phyloP scores from a whole-genome alignment of 345 rosid species.

The Populus pruinosa region DNA sequence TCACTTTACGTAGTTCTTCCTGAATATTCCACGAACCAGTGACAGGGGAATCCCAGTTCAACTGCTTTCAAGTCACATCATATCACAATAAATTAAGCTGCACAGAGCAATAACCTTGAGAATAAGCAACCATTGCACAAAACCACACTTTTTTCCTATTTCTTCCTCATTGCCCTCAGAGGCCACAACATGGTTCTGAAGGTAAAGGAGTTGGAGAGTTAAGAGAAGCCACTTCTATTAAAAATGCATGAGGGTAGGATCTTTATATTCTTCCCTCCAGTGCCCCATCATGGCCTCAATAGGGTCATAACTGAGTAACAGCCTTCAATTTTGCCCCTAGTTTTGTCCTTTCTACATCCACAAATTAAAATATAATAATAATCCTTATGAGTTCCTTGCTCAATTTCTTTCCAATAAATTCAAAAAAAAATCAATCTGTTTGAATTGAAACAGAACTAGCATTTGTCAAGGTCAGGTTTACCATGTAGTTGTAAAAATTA shows the following conservation, averaged over 20 bases:
- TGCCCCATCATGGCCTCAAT: not conserved
- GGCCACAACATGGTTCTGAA: not conserved
- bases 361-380: not conserved
- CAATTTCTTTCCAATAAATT: not conserved
- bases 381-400: not conserved
- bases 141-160: not conserved
- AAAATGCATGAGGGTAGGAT: not conserved
- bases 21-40: conserved; percentile 71
- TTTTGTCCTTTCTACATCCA: not conserved
- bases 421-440: not conserved
- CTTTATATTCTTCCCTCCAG: not conserved
- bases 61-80: conserved; percentile 44
- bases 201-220: not conserved
- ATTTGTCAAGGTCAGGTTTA: not conserved
- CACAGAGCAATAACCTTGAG: not conserved
- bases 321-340: not conserved
- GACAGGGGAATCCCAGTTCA: conserved; percentile 46
- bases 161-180: not conserved
- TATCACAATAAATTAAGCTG: conserved; percentile 9
- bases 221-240: not conserved
- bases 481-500: not conserved
- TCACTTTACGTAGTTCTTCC: conserved; percentile 84
- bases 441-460: not conserved
- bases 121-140: not conserved
- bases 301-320: not conserved